Base-by-base conservation (phyloP, 2,329 filamentous ascomycete species). In the Fusarium stilboides region DNA sequence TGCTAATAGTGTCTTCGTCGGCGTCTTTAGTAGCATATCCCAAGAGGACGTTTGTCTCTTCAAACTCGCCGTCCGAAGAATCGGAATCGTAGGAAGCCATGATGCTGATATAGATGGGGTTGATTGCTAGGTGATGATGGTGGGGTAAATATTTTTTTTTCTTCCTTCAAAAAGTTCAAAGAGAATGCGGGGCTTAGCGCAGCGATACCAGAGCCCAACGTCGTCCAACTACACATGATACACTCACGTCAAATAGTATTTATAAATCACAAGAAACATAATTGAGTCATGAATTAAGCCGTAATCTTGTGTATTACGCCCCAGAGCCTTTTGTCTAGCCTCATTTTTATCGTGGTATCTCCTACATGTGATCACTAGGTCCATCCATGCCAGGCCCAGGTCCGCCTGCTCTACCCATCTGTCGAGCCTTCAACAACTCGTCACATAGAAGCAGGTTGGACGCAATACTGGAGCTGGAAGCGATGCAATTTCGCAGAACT, bases 361-460 rank as follows among this genome's bases (percentile, higher is more conserved):
- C 74, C 77, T 84, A 85, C 82, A 83, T 80, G 78, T 82, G 83
- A 77, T 86, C 81, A 74, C 86, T 84, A 42, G 85, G 85, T 17
- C 86, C 88, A 71, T 91, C 89, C 86, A 89, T 90, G 62, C 88
- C 88, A 6, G 88, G 87, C 8, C 89, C 89, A 4, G 89, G 89
- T 22, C 87, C 88, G 39, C 82, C 86, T 80, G 85, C 81, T 77
- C 89, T 84, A 49, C 87, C 91, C 96, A 99, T 99, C 85, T 99
- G 95, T 79, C 96, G 88, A 65, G 96, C 96, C 87, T 99, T 99
- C 75, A 99, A 86, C 85, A 99, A 87, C 86, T 99, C 96, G 77
- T 99, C 96, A 77, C 96, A 99, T 50, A 99, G 87, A 71, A 99
- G 85, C 70, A 99, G 85, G 83, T 99, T 99, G 12, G 93, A 95